These are phyloP conservation scores for Phtheirospermum japonicum DNA, from an alignment of 257 asterid genomes.

Conservation along the genomic window DNA sequence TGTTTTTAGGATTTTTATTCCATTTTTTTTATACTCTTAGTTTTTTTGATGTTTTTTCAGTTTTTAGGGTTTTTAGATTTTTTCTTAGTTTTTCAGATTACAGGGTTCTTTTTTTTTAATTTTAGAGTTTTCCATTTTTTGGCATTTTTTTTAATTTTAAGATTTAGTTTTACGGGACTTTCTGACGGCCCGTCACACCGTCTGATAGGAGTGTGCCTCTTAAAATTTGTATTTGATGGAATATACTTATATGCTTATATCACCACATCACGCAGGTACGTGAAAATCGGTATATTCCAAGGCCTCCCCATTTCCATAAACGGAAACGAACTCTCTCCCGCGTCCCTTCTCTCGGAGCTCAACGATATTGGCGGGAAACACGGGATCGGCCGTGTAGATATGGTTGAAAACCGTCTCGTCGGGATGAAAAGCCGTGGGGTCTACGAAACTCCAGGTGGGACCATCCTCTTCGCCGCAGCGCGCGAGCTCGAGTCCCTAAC, in stretches of 20 bases:
- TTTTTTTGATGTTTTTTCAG: too few species aligned
- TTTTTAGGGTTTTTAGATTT: too few species aligned
- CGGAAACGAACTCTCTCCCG: constrained; percentile 76
- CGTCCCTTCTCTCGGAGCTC: constrained; percentile 71
- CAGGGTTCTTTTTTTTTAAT: too few species aligned
- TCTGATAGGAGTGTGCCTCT: too few species aligned
- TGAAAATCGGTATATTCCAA: constrained; percentile 70
- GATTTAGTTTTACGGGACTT: too few species aligned
- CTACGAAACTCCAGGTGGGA: constrained; percentile 93
- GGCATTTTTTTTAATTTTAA: too few species aligned
- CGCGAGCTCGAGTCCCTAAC: constrained; percentile 94
- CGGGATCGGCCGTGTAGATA: constrained; percentile 88
- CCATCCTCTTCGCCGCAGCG: constrained; percentile 74
- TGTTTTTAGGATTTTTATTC: too few species aligned
- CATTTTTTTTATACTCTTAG: too few species aligned
- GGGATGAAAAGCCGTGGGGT: constrained; percentile 99
- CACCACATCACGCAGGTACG: constrained; percentile 42
- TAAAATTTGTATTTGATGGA: too few species aligned
- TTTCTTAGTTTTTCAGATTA: too few species aligned
- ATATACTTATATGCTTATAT: background rate
- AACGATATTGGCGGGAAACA: constrained; percentile 84
- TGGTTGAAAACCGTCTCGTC: constrained; percentile 89
- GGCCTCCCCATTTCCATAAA: constrained; percentile 81
- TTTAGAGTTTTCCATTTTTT: too few species aligned
- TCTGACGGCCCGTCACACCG: too few species aligned